Conservation (phyloP, 352 stramenopile species). For the Phytophthora idaei region DNA sequence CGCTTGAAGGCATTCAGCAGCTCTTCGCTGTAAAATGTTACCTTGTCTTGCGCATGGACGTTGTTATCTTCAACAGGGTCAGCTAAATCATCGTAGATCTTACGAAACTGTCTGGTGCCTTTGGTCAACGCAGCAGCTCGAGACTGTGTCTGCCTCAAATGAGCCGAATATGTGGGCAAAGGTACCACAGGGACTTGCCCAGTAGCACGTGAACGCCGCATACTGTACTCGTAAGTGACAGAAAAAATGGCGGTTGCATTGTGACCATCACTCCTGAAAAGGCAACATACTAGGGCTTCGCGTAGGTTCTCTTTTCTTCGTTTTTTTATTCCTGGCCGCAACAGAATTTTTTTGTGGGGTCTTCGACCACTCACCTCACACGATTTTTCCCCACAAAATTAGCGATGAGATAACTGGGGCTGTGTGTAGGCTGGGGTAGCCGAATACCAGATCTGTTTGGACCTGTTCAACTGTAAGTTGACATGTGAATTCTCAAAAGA, state of each 20-base stretch:
- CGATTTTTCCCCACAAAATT: too few species aligned
- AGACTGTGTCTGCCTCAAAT: constrained; percentile 5
- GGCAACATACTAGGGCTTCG: constrained; percentile 2
- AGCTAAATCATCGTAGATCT: constrained; percentile 1
- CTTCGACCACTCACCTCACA: too few species aligned
- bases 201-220: constrained; percentile 1
- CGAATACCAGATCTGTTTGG: too few species aligned
- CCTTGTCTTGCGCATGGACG: not conserved
- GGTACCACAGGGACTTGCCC: not conserved
- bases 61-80: not conserved
- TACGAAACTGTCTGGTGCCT: not conserved
- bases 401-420: too few species aligned
- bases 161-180: not conserved
- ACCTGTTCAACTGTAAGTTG: too few species aligned
- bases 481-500: too few species aligned
- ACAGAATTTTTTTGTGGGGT: too few species aligned
- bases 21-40: constrained; percentile 19
- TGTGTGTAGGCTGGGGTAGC: too few species aligned
- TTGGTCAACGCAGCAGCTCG: constrained; percentile 7
- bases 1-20: constrained; percentile 38
- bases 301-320: too few species aligned
- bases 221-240: constrained; percentile 1
- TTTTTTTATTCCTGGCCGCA: too few species aligned
- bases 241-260: constrained; percentile 16
- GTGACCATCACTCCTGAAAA: constrained; percentile 27